phyloP scores from a whole-genome alignment of 2,329 filamentous ascomycete species.

The Ceratocystis destructans region DNA sequence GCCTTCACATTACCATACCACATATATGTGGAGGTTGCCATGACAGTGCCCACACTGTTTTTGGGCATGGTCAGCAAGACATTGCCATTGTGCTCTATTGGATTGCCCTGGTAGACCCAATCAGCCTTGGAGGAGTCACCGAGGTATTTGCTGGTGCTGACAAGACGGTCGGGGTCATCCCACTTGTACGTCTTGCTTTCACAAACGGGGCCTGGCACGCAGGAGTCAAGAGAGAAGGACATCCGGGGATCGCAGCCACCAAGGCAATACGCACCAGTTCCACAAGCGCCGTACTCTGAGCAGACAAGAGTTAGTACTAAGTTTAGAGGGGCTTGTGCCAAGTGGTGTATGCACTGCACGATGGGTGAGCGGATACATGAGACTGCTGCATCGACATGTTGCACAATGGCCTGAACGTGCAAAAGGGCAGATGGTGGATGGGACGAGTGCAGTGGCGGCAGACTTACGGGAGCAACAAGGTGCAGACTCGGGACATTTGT shows the following conservation, averaged over 20 bases:
- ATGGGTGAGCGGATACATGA: too few species aligned
- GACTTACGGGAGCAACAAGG: constrained; percentile 70
- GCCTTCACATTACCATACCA: constrained; percentile 95
- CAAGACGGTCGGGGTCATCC: constrained; percentile 54
- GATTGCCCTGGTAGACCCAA: constrained; percentile 77
- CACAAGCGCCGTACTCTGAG: constrained; percentile 81
- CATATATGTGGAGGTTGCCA: constrained; percentile 74
- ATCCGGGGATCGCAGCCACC: constrained; percentile 84
- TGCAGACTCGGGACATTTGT: constrained; percentile 55
- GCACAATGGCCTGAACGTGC: not conserved
- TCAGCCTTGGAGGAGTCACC: constrained; percentile 68
- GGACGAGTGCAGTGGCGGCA: not conserved
- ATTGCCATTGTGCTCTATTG: constrained; percentile 52
- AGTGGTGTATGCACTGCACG: too few species aligned
- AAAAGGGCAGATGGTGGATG: not conserved
- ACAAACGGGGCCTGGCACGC: constrained; percentile 73
- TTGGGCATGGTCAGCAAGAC: constrained; percentile 81
- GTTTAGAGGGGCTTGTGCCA: too few species aligned
- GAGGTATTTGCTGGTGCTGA: constrained; percentile 66
- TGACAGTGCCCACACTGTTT: constrained; percentile 70
- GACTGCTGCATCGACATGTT: too few species aligned
- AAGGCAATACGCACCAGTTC: constrained; percentile 86
- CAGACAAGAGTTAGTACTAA: not conserved
- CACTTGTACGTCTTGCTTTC: constrained; percentile 60
- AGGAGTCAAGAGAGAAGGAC: constrained; percentile 72